Conservation (phyloP, 345 rosid species). For the Hibiscus syriacus region DNA sequence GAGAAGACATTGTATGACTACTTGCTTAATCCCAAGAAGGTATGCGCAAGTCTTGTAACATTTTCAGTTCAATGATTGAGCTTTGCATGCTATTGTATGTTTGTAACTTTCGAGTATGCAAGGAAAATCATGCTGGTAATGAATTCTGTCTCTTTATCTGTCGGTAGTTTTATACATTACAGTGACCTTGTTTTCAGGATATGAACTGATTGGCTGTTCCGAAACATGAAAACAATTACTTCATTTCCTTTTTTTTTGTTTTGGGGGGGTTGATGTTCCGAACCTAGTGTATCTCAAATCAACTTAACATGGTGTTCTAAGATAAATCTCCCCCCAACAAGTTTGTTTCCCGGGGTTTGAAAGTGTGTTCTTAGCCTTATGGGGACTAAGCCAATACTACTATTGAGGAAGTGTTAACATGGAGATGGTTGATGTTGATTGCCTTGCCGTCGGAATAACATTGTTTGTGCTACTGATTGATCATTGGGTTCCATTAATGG, state of each 20-base stretch:
- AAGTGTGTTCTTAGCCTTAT: background rate
- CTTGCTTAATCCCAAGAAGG: constrained; percentile 89
- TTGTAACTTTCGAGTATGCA: background rate
- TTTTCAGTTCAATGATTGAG: background rate
- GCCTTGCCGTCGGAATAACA: background rate
- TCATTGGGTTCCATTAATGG: background rate
- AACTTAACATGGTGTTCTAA: too few relatives aligned
- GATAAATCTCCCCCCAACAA: background rate
- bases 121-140: background rate
- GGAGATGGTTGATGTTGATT: background rate
- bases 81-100: background rate
- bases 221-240: background rate
- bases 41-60: constrained; percentile 1
- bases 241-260: background rate
- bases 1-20: constrained; percentile 72
- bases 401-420: too few relatives aligned
- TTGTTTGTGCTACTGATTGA: background rate
- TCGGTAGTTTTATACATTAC: background rate
- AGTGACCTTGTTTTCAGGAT: background rate
- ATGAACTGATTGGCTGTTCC: background rate
- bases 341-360: background rate
- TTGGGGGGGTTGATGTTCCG: too few relatives aligned
- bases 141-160: too few relatives aligned
- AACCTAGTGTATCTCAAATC: background rate
- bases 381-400: background rate